A percentile compares a stretch with the other conserved stretches of the same genome.
Conservation (phyloP, 1,284 basidiomycete genomes). For the Retiboletus flavoniger region DNA sequence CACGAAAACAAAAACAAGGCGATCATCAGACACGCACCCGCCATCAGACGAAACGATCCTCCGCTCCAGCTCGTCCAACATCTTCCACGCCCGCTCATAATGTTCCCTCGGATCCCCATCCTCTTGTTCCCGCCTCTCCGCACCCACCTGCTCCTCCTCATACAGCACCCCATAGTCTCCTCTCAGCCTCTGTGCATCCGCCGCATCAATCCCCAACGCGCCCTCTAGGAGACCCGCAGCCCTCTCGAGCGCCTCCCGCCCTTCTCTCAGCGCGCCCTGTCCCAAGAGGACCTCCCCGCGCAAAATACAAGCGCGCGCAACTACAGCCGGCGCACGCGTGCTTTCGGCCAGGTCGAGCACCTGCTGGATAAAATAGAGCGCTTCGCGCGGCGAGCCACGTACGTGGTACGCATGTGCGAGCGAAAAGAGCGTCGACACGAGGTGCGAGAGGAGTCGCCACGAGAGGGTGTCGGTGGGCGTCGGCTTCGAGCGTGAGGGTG, state of each 20-base stretch:
- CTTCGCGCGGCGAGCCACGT: constrained; percentile 78
- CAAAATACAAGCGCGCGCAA: constrained; percentile 61
- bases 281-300: constrained; percentile 69
- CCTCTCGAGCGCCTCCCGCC: constrained; percentile 49
- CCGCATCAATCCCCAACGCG: constrained; percentile 53
- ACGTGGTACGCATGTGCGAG: constrained; percentile 61
- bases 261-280: constrained; percentile 56
- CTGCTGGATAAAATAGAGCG: constrained; percentile 78
- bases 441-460: constrained; percentile 72
- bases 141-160: constrained; percentile 34
- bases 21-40: constrained; percentile 38
- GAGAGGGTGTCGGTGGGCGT: constrained; percentile 55
- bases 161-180: constrained; percentile 59
- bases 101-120: constrained; percentile 50
- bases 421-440: constrained; percentile 64
- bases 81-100: constrained; percentile 52
- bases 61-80: constrained; percentile 59
- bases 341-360: constrained; percentile 67
- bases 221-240: constrained; percentile 50
- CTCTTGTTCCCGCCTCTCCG: constrained; percentile 41
- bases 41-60: constrained; percentile 55
- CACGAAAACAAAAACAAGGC: no score
- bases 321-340: constrained; percentile 62
- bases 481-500: constrained; percentile 5
- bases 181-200: constrained; percentile 59